Percentiles rank a stretch among this genome's conserved stretches.
Evolutionary conservation across 1,284 basidiomycete species (phyloP).

Genomic region (Rhodotorula sp.): DNA sequence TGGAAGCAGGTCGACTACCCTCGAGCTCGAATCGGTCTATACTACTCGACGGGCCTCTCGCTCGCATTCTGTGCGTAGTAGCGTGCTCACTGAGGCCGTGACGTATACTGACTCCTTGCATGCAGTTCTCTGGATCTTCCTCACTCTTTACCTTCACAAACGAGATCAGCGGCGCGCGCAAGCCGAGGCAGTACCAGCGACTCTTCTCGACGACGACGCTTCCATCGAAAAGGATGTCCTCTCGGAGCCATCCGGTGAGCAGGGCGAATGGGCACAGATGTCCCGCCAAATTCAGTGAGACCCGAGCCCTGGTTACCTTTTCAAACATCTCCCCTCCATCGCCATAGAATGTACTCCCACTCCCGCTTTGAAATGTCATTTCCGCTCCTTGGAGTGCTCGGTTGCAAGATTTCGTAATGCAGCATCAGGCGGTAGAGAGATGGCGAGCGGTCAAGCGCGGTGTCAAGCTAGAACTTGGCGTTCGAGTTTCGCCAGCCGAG

Average conservation of each 20-base stretch:
- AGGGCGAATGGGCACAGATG: not conserved
- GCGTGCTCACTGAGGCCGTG: too few species aligned
- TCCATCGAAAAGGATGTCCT: not conserved
- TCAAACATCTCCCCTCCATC: not conserved
- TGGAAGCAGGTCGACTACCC: conserved; percentile 49
- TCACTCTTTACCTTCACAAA: conserved; percentile 2
- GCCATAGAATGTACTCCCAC: not conserved
- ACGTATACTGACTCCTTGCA: not conserved
- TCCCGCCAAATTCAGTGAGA: not conserved
- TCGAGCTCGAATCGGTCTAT: conserved; percentile 42
- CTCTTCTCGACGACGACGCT: not conserved
- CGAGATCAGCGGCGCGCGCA: conserved; percentile 9
- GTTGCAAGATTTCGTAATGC: too few species aligned
- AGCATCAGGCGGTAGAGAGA: too few species aligned
- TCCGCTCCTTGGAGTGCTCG: too few species aligned
- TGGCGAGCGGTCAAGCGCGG: too few species aligned
- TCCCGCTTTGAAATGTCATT: too few species aligned
- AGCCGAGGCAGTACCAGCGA: not conserved
- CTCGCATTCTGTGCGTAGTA: not conserved
- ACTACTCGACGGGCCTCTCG: conserved; percentile 36
- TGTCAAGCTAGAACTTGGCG: conserved; percentile 8
- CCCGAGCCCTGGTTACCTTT: not conserved
- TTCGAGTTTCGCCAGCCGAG: conserved; percentile 20
- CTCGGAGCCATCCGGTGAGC: not conserved
- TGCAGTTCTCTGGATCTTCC: conserved; percentile 10